Evolutionary conservation across 441 rosid species (phyloP).

Genomic region (Aquilaria agallochum): DNA sequence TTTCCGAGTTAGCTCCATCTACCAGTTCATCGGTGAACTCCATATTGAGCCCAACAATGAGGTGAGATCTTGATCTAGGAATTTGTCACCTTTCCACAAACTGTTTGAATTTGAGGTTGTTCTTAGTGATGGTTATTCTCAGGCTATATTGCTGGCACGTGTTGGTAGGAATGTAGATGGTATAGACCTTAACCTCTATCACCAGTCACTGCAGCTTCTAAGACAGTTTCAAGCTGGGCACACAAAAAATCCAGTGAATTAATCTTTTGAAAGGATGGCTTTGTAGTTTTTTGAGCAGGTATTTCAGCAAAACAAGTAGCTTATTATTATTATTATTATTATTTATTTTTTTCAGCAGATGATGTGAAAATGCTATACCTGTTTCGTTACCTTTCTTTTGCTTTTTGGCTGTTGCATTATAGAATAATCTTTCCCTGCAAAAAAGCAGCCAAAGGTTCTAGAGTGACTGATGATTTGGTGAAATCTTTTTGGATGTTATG

Average conservation of each 20-base stretch:
- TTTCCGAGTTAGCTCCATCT: constrained; percentile 60
- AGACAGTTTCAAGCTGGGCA: constrained; percentile 44
- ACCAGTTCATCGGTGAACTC: constrained; percentile 92
- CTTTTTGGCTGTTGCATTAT: too few species aligned
- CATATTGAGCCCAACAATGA: constrained; percentile 36
- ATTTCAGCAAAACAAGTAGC: background rate
- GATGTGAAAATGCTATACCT: background rate
- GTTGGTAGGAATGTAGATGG: constrained; percentile 74
- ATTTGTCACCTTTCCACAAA: background rate
- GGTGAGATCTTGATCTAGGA: constrained; percentile 21
- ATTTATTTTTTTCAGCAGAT: background rate
- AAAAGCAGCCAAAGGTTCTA: too few species aligned
- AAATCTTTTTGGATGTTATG: too few species aligned
- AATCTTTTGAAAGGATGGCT: background rate
- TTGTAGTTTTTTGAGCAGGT: constrained; percentile 1
- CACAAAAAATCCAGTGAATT: constrained; percentile 14
- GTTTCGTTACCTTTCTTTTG: too few species aligned
- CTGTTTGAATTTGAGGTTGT: background rate
- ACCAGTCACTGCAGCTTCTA: constrained; percentile 44
- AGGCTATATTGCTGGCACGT: constrained; percentile 61
- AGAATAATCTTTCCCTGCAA: too few species aligned
- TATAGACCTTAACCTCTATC: constrained; percentile 60
- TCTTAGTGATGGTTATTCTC: constrained; percentile 11
- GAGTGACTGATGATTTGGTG: too few species aligned
- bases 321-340: background rate